Evolutionary conservation across 257 asterid genomes (phyloP).

Genomic region (Petunia secreta): DNA sequence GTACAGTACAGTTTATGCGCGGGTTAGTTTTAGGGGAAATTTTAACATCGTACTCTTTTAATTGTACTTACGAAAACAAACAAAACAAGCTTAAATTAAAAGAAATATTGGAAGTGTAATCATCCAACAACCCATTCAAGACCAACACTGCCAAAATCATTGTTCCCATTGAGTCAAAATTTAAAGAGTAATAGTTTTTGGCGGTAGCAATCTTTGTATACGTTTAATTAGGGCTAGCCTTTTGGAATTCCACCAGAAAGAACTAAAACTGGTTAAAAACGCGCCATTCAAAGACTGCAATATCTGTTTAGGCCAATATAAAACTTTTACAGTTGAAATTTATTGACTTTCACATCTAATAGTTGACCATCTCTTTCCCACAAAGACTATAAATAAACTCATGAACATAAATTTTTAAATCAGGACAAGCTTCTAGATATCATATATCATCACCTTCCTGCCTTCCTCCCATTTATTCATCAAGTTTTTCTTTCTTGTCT

Average conservation of each 20-base stretch:
- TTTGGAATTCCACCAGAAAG: not conserved
- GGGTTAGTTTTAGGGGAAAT: no score
- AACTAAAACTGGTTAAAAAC: not conserved
- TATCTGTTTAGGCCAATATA: not conserved
- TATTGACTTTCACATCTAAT: not conserved
- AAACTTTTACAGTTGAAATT: not conserved
- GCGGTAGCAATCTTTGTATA: no score
- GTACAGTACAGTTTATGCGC: no score
- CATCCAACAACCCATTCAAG: not conserved
- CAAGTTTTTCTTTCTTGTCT: no score
- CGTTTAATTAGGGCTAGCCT: not conserved
- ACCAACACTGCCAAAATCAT: not conserved
- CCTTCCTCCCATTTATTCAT: no score
- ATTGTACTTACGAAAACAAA: no score
- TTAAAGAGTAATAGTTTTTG: no score
- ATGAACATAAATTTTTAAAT: not conserved
- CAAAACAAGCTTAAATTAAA: no score
- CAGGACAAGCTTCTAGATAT: not conserved
- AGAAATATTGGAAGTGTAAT: no score
- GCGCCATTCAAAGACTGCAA: not conserved
- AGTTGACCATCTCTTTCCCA: not conserved
- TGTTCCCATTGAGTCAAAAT: not conserved
- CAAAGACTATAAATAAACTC: not conserved
- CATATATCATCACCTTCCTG: not conserved
- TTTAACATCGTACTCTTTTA: no score